Conservation (phyloP, 202 grass and related monocot species). For the Saccharum hybrid region DNA sequence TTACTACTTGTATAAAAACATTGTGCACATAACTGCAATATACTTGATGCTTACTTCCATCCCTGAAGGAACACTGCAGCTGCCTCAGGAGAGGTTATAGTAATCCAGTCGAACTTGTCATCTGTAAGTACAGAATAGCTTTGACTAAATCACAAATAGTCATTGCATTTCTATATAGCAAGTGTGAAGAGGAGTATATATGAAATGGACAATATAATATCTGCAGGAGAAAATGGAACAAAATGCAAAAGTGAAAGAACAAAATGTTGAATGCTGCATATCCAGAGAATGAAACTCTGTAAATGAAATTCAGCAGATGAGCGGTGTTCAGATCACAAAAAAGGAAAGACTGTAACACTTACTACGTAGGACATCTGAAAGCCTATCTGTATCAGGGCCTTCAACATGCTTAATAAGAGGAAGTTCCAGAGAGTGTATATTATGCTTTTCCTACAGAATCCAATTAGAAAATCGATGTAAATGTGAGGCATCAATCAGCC, state of each 20-base stretch:
- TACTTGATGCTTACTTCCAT: constrained; percentile 87
- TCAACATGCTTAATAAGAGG: constrained; percentile 78
- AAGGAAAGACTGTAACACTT: constrained; percentile 43
- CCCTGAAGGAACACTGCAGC: constrained; percentile 84
- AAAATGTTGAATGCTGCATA: not conserved
- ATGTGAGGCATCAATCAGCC: not conserved
- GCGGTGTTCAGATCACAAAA: not conserved
- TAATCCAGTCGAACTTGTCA: constrained; percentile 86
- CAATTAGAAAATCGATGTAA: constrained; percentile 11
- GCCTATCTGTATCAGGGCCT: constrained; percentile 79
- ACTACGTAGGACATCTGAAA: constrained; percentile 61
- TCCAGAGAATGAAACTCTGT: not conserved
- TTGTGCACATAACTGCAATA: constrained; percentile 25
- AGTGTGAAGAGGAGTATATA: constrained; percentile 24
- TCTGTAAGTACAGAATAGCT: constrained; percentile 54
- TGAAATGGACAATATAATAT: constrained; percentile 18
- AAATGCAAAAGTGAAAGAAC: not conserved
- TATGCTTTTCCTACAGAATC: constrained; percentile 61
- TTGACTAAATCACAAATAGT: constrained; percentile 29
- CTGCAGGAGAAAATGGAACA: constrained; percentile 15
- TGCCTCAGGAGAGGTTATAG: constrained; percentile 90
- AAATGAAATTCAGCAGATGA: not conserved
- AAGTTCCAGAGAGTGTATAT: constrained; percentile 70
- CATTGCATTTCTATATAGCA: constrained; percentile 4
- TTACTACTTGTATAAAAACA: constrained; percentile 25